Evolutionary conservation across 768 basidiomycete species (phyloP).

Genomic region (Tubosaeta sp.): DNA sequence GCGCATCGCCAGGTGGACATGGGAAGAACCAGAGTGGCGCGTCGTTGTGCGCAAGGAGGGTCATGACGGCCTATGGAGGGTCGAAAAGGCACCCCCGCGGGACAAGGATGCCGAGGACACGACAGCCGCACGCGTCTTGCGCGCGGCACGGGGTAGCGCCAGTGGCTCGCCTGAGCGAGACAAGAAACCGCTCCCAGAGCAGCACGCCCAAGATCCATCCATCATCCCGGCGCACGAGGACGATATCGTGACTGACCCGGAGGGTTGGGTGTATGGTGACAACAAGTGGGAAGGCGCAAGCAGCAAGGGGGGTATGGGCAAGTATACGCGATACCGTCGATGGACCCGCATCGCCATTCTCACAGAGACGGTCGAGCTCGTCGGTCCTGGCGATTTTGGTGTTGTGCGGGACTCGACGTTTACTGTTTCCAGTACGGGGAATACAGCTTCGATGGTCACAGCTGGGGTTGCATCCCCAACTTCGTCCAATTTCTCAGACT

Average conservation of each 20-base stretch:
- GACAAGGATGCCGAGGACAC: slow-evolving; percentile 42
- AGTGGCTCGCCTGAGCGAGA: slow-evolving; percentile 22
- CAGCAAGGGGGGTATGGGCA: slow-evolving; percentile 79
- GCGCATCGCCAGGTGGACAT: slow-evolving; percentile 78
- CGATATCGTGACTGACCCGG: slow-evolving; percentile 65
- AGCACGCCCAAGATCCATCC: slow-evolving; percentile 25
- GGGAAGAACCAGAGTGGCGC: slow-evolving; percentile 91
- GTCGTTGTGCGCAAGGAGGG: slow-evolving; percentile 61
- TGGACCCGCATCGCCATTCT: slow-evolving; percentile 86
- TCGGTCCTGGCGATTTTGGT: slow-evolving; percentile 35
- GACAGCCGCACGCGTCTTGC: slow-evolving; percentile 42
- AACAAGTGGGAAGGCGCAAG: slow-evolving; percentile 90
- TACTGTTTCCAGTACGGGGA: slow-evolving; percentile 10
- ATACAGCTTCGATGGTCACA: slow-evolving; percentile 24
- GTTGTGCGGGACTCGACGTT: slow-evolving; percentile 26
- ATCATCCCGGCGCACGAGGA: slow-evolving; percentile 39
- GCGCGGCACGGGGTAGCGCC: slow-evolving; percentile 44
- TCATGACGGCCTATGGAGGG: slow-evolving; percentile 44
- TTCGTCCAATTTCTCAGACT: slow-evolving; percentile 26
- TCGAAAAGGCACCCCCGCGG: slow-evolving; percentile 59
- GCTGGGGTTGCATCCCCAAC: slow-evolving; percentile 25
- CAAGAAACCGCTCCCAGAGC: slow-evolving; percentile 19
- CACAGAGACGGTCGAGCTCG: slow-evolving; percentile 63
- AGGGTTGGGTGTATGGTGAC: slow-evolving; percentile 93
- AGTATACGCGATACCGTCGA: slow-evolving; percentile 83